Conservation (phyloP, 345 rosid species). For the Sonneratia alba region DNA sequence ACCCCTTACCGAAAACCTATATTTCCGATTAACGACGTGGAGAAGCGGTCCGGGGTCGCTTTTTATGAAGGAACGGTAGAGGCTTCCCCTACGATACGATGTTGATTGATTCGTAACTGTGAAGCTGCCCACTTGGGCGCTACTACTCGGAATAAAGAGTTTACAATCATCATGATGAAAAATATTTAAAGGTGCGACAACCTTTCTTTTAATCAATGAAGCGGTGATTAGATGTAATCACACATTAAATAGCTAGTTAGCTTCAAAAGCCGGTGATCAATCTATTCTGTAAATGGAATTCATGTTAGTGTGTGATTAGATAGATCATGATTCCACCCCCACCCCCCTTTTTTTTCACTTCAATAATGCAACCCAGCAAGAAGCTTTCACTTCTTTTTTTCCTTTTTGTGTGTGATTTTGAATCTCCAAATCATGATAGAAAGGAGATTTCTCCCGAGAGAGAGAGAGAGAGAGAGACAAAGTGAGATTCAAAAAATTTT, state of each 20-base stretch:
- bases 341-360: not conserved
- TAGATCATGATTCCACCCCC: not conserved
- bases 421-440: not conserved
- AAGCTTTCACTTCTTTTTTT: not conserved
- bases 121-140: no score
- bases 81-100: not conserved
- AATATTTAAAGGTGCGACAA: not conserved
- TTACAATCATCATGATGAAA: no score
- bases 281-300: not conserved
- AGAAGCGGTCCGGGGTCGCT: no score
- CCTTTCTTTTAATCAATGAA: not conserved
- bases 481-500: not conserved
- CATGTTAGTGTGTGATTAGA: not conserved
- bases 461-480: not conserved
- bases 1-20: no score
- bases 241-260: not conserved
- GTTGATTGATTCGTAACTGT: no score
- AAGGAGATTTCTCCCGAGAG: not conserved
- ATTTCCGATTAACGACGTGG: no score
- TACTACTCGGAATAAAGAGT: no score
- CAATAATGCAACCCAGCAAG: not conserved
- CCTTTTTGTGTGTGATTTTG: not conserved
- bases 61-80: no score
- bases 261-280: not conserved
- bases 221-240: not conserved